These are phyloP conservation scores for Lactarius hatsudake DNA, from an alignment of 768 basidiomycete species.

Conservation along the genomic window DNA sequence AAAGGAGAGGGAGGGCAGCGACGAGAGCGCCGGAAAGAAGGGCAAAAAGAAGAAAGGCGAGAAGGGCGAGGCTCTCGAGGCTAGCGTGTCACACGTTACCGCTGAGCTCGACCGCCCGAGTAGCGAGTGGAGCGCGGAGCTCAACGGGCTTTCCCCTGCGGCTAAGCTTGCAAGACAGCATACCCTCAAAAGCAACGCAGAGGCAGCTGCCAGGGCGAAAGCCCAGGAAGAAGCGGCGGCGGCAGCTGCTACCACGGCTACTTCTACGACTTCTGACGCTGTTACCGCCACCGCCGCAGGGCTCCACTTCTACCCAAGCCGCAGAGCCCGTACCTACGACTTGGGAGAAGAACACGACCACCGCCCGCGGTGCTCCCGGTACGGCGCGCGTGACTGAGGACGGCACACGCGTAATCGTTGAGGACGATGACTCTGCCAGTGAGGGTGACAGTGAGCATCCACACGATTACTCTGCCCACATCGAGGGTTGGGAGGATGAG, in stretches of 20 bases:
- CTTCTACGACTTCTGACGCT: slow-evolving; percentile 23
- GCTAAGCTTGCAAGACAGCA: slow-evolving; percentile 88
- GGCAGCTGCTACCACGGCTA: slow-evolving; percentile 43
- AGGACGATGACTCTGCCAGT: slow-evolving; percentile 59
- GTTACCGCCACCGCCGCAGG: slow-evolving; percentile 30
- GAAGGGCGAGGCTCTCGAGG: slow-evolving; percentile 63
- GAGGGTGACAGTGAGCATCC: slow-evolving; percentile 46
- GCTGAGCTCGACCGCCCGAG: slow-evolving; percentile 80
- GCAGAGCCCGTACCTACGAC: slow-evolving; percentile 44
- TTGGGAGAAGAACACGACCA: slow-evolving; percentile 84
- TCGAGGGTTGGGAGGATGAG: slow-evolving; percentile 75
- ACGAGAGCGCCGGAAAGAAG: slow-evolving; percentile 41
- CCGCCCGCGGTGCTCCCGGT: slow-evolving; percentile 48
- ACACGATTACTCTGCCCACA: slow-evolving; percentile 37
- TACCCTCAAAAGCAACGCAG: slow-evolving; percentile 84
- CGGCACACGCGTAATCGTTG: slow-evolving; percentile 60
- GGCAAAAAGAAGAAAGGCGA: slow-evolving; percentile 49
- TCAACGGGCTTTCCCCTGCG: slow-evolving; percentile 84
- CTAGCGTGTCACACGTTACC: slow-evolving; percentile 76
- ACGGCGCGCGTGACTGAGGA: slow-evolving; percentile 56
- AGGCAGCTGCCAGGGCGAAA: slow-evolving; percentile 66
- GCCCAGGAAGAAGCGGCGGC: slow-evolving; percentile 57
- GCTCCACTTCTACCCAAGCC: slow-evolving; percentile 36
- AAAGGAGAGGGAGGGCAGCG: slow-evolving; percentile 46
- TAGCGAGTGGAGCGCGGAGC: slow-evolving; percentile 49